Percentiles rank a stretch among this genome's conserved stretches.
Conservation (phyloP, 2,329 filamentous ascomycete species). For the Ilyonectria destructans region DNA sequence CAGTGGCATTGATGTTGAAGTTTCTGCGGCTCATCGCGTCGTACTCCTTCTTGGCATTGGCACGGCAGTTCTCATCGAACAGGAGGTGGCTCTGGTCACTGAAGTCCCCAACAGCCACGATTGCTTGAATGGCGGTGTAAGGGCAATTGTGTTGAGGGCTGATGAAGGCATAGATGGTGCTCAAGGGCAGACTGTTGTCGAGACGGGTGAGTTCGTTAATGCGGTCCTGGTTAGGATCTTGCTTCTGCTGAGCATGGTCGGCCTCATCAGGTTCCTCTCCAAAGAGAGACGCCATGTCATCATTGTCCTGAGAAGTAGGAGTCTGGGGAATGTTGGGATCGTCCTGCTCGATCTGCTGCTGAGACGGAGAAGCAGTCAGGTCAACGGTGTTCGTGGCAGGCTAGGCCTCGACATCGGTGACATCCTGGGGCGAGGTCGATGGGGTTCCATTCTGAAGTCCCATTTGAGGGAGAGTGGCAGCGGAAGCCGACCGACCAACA, state of each 20-base stretch:
- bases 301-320: background rate
- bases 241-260: background rate
- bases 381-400: background rate
- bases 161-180: background rate
- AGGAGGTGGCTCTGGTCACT: background rate
- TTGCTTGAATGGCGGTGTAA: background rate
- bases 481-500: background rate
- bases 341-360: background rate
- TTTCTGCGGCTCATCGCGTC: background rate
- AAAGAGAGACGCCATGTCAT: slow-evolving; percentile 1
- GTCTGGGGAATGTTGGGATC: background rate
- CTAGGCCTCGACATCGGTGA: slow-evolving; percentile 5
- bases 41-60: background rate
- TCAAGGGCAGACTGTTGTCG: background rate
- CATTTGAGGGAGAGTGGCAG: background rate
- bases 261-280: background rate
- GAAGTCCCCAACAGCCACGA: background rate
- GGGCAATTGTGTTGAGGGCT: background rate
- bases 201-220: background rate
- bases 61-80: background rate
- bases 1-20: background rate
- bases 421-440: background rate
- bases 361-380: background rate
- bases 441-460: background rate
- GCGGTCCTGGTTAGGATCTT: background rate